Evolutionary conservation across 495 filamentous ascomycete genomes (phyloP).

Genomic region (Podospora pseudoanserina): DNA sequence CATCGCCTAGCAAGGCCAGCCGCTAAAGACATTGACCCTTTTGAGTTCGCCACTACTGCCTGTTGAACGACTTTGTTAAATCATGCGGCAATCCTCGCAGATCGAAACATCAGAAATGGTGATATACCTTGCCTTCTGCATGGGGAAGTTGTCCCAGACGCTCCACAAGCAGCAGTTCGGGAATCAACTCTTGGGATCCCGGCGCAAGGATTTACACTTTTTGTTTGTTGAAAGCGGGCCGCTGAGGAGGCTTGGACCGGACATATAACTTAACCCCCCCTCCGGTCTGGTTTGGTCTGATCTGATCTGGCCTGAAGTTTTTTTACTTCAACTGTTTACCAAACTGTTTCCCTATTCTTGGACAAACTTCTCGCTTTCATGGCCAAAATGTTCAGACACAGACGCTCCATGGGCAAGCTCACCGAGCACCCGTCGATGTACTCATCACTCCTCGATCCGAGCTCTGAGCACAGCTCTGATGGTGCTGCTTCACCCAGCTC

Average conservation of each 20-base stretch:
- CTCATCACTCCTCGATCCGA: conserved; percentile 30
- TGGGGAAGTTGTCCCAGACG: neutral
- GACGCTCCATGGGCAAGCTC: conserved; percentile 2
- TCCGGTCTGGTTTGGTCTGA: neutral
- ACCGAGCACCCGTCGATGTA: conserved; percentile 22
- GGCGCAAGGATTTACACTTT: neutral
- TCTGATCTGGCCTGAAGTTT: neutral
- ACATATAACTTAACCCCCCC: neutral
- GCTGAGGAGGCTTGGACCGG: neutral
- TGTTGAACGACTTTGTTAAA: neutral
- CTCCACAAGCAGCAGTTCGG: neutral
- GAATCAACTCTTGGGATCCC: neutral
- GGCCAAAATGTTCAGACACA: conserved; percentile 24
- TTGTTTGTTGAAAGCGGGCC: neutral
- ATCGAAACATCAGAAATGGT: neutral
- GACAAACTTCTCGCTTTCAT: conserved; percentile 11
- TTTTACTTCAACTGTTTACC: neutral
- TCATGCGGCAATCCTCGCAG: neutral
- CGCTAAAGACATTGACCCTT: neutral
- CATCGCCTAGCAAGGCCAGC: neutral
- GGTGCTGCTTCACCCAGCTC: neutral
- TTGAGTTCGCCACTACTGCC: neutral
- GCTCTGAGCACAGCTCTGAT: conserved; percentile 9
- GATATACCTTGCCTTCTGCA: neutral
- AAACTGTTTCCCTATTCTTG: neutral